Evolutionary conservation across 495 filamentous ascomycete genomes (phyloP).

Genomic region (Podospora pseudopauciseta): DNA sequence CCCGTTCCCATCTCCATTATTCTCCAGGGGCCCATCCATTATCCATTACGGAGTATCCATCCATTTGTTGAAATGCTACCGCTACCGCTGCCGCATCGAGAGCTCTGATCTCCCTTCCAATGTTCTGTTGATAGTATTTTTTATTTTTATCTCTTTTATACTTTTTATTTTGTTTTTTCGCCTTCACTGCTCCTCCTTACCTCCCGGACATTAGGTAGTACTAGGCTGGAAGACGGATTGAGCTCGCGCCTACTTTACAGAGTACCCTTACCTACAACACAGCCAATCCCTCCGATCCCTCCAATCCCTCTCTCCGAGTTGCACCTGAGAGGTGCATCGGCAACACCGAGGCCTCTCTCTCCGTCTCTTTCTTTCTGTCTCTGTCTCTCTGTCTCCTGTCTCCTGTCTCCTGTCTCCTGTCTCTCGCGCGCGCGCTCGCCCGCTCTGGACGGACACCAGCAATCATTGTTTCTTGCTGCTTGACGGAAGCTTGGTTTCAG

Average conservation of each 20-base stretch:
- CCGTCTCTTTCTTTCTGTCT: background rate
- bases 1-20: slow-evolving; percentile 1
- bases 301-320: slow-evolving; percentile 14
- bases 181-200: background rate
- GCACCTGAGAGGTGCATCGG: background rate
- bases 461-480: background rate
- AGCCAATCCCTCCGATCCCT: background rate
- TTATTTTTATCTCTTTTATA: slow-evolving; percentile 1
- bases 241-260: background rate
- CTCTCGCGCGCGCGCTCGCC: too few species aligned
- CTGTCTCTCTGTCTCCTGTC: background rate
- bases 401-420: too few species aligned
- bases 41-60: too few species aligned
- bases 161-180: background rate
- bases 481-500: slow-evolving; percentile 11
- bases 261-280: background rate
- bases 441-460: too few species aligned
- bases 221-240: slow-evolving; percentile 4
- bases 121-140: slow-evolving; percentile 1
- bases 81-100: slow-evolving; percentile 9
- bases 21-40: background rate
- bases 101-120: background rate
- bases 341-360: slow-evolving; percentile 7
- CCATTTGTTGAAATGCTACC: slow-evolving; percentile 1
- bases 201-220: background rate